These are phyloP conservation scores for Hypoxylon sp. DNA, from an alignment of 2,329 filamentous ascomycete species.

Conservation along the genomic window DNA sequence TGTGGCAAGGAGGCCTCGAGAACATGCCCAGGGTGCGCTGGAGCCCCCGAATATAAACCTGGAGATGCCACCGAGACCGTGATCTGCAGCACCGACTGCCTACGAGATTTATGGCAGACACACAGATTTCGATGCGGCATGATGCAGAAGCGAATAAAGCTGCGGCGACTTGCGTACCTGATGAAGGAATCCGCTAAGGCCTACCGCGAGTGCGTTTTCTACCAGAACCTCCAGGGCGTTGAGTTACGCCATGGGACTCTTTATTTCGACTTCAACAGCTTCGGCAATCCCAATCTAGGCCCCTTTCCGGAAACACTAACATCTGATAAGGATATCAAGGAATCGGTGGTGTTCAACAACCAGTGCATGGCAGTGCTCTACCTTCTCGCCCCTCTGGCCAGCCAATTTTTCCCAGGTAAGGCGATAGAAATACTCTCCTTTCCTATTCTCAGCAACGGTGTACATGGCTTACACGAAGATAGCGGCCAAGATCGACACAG, in stretches of 20 bases:
- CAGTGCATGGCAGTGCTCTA: background rate
- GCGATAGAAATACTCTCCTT: background rate
- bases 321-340: background rate
- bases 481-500: background rate
- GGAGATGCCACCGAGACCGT: background rate
- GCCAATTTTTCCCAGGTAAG: conserved; percentile 16
- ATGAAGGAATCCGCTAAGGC: conserved; percentile 4
- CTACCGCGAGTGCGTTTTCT: conserved; percentile 1
- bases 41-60: conserved; percentile 1
- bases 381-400: background rate
- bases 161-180: background rate
- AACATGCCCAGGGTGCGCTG: background rate
- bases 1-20: background rate
- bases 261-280: background rate
- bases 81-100: conserved; percentile 11
- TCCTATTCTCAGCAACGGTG: too few relatives aligned
- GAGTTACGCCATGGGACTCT: background rate
- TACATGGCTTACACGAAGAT: background rate
- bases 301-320: conserved; percentile 2
- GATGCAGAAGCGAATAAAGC: background rate
- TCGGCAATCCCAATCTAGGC: background rate
- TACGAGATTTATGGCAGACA: background rate
- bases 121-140: conserved; percentile 6
- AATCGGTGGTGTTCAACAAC: background rate
- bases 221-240: background rate